phyloP scores from a whole-genome alignment of 352 stramenopile genomes.

The Thalassiosira sp. region DNA sequence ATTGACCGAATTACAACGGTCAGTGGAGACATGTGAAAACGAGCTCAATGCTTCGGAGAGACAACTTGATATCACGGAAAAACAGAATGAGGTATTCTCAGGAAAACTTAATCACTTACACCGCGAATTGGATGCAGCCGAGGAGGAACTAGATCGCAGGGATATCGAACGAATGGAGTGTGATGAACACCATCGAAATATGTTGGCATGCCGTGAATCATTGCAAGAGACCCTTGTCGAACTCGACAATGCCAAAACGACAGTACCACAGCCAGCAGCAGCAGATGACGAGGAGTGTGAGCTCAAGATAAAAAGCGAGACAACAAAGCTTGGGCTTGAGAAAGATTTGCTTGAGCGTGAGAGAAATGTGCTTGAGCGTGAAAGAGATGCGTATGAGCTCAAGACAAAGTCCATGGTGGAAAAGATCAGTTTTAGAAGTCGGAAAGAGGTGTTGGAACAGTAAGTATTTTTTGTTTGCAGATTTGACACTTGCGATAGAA shows the following conservation, averaged over 20 bases:
- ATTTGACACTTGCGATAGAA: not conserved
- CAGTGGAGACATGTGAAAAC: slow-evolving; percentile 9
- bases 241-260: not conserved
- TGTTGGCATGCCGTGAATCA: slow-evolving; percentile 15
- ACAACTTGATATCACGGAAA: slow-evolving; percentile 19
- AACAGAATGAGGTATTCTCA: too few species aligned
- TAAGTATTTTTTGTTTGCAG: slow-evolving; percentile 3
- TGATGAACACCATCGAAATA: slow-evolving; percentile 24
- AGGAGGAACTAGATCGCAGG: slow-evolving; percentile 31
- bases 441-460: slow-evolving; percentile 24
- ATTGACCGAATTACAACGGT: not conserved
- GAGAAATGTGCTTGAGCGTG: too few species aligned
- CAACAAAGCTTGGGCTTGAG: not conserved
- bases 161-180: slow-evolving; percentile 47
- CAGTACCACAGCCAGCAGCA: not conserved
- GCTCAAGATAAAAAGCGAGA: not conserved
- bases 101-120: slow-evolving; percentile 11
- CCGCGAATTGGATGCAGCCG: slow-evolving; percentile 13
- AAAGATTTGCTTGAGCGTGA: too few species aligned
- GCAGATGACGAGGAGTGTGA: too few species aligned
- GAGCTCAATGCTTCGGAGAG: not conserved
- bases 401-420: slow-evolving; percentile 16
- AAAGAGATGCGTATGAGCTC: too few species aligned
- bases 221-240: not conserved
- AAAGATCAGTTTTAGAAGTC: slow-evolving; percentile 24